A percentile compares a stretch with the other conserved stretches of the same genome.
Conservation (phyloP, 2,329 filamentous ascomycete genomes). For the Rutstroemia sydowiana region DNA sequence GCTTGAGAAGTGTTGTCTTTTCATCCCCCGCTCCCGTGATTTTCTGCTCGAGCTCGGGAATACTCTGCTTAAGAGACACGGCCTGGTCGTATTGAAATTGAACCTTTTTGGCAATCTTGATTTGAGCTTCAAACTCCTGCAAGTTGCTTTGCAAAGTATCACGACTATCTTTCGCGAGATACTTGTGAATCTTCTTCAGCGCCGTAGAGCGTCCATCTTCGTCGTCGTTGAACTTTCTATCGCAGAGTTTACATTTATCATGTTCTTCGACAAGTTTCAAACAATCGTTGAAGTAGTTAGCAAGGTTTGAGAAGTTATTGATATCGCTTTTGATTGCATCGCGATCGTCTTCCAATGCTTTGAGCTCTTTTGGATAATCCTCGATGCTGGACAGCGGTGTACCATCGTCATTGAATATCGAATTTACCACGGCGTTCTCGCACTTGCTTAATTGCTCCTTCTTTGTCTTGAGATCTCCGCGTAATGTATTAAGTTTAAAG, state of each 20-base stretch:
- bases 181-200: conserved; percentile 57
- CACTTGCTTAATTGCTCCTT: conserved; percentile 54
- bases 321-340: conserved; percentile 54
- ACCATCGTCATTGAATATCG: conserved; percentile 37
- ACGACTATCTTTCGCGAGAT: conserved; percentile 54
- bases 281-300: conserved; percentile 65
- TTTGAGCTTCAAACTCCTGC: conserved; percentile 40
- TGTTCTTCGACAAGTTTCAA: conserved; percentile 57
- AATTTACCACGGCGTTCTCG: conserved; percentile 47
- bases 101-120: conserved; percentile 55
- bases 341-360: conserved; percentile 42
- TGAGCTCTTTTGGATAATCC: conserved; percentile 46
- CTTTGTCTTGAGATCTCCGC: conserved; percentile 58
- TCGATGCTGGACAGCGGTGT: conserved; percentile 40
- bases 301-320: conserved; percentile 60
- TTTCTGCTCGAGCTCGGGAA: conserved; percentile 62
- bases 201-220: conserved; percentile 56
- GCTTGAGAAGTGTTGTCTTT: conserved; percentile 49
- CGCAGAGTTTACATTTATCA: conserved; percentile 71
- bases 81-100: conserved; percentile 68
- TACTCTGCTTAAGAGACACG: conserved; percentile 57
- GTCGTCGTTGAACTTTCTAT: conserved; percentile 59
- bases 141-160: conserved; percentile 55
- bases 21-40: conserved; percentile 54
- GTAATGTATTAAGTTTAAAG: conserved; percentile 59